A percentile compares a stretch with the other conserved stretches of the same genome.
Conservation (phyloP, 805 yeast species). For the Saccharomycopsis sp. region DNA sequence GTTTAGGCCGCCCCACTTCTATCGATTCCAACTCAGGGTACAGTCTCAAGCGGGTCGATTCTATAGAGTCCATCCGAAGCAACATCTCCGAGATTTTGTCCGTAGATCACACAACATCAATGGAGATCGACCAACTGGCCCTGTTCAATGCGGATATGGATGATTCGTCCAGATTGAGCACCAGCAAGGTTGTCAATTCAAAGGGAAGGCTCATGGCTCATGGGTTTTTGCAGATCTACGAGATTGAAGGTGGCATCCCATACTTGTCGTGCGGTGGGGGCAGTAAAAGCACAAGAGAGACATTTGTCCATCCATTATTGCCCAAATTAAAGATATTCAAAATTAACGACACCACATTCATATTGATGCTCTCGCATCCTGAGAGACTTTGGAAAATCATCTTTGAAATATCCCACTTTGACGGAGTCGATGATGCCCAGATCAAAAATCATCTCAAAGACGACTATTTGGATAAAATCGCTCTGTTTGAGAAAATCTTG, state of each 20-base stretch:
- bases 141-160: constrained; percentile 1
- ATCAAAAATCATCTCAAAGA: too few species aligned
- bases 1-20: neutral
- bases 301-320: constrained; percentile 17
- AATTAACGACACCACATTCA: constrained; percentile 6
- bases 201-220: constrained; percentile 14
- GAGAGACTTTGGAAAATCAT: constrained; percentile 17
- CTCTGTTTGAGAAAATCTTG: constrained; percentile 9
- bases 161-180: neutral
- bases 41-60: constrained; percentile 7
- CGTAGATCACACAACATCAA: too few species aligned
- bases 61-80: constrained; percentile 12
- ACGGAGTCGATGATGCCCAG: too few species aligned
- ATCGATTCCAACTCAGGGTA: constrained; percentile 2
- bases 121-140: neutral
- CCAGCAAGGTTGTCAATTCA: neutral
- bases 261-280: constrained; percentile 17
- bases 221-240: constrained; percentile 12
- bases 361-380: constrained; percentile 15
- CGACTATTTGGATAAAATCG: too few species aligned
- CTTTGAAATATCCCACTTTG: constrained; percentile 3
- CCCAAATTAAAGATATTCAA: constrained; percentile 12
- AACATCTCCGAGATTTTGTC: constrained; percentile 14
- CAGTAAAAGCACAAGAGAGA: constrained; percentile 12
- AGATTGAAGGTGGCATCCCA: constrained; percentile 15